A percentile compares a stretch with the other conserved stretches of the same genome.
These are phyloP conservation scores for Discostella stelligeroides DNA, from an alignment of 108 stramenopile genomes.

Conservation along the genomic window DNA sequence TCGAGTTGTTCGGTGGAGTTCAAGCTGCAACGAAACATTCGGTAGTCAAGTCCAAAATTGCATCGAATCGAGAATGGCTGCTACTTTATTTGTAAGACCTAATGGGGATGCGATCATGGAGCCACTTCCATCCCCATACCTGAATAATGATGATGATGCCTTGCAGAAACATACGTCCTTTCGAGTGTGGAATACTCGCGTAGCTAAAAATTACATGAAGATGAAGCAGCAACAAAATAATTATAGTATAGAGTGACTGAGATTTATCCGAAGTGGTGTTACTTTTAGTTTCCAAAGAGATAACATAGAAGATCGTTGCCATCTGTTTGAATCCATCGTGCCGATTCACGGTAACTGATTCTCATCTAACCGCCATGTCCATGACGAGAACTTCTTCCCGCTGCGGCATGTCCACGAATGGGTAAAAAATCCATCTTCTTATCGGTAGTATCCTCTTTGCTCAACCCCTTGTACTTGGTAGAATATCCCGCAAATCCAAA, in stretches of 20 bases:
- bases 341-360: too few species aligned
- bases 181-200: slow-evolving; percentile 39
- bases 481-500: slow-evolving; percentile 91
- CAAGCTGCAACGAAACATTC: background rate
- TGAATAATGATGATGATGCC: slow-evolving; percentile 21
- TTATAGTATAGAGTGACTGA: too few species aligned
- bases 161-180: slow-evolving; percentile 31
- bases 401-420: slow-evolving; percentile 16
- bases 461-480: slow-evolving; percentile 92
- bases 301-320: too few species aligned
- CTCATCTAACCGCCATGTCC: slow-evolving; percentile 12
- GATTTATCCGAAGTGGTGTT: too few species aligned
- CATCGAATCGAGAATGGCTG: slow-evolving; percentile 49
- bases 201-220: slow-evolving; percentile 52
- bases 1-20: slow-evolving; percentile 54
- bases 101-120: slow-evolving; percentile 51
- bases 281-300: too few species aligned
- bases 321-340: too few species aligned
- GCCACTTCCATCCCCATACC: slow-evolving; percentile 44
- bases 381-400: background rate
- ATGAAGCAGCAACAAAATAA: slow-evolving; percentile 17
- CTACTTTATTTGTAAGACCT: slow-evolving; percentile 82
- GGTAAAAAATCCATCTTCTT: slow-evolving; percentile 49
- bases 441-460: slow-evolving; percentile 93
- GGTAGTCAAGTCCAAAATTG: background rate